A percentile compares a stretch with the other conserved stretches of the same genome.
These are phyloP conservation scores for Choanephora cucurbitarum DNA, from an alignment of 371 early-diverging fungal species.

Conservation along the genomic window DNA sequence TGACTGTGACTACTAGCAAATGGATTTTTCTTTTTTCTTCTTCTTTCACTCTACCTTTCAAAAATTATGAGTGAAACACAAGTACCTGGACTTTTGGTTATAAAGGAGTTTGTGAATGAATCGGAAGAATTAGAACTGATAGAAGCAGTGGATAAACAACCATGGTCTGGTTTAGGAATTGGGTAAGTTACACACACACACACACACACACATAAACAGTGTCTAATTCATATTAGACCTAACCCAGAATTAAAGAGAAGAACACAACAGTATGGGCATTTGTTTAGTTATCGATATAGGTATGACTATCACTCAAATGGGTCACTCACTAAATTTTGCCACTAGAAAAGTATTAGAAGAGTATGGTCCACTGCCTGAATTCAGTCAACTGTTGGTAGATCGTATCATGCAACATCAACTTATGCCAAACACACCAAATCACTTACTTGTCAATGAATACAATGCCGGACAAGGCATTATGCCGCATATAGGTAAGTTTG, in stretches of 20 bases:
- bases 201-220: neutral
- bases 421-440: conserved; percentile 55
- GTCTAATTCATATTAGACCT: conserved; percentile 35
- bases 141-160: conserved; percentile 20
- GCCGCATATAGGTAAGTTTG: conserved; percentile 50
- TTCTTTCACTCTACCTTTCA: conserved; percentile 4
- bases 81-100: conserved; percentile 36
- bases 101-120: conserved; percentile 35
- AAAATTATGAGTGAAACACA: conserved; percentile 20
- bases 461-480: conserved; percentile 71
- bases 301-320: no score
- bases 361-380: conserved; percentile 59
- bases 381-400: conserved; percentile 39
- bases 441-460: conserved; percentile 74
- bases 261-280: conserved; percentile 76
- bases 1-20: neutral
- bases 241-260: conserved; percentile 75
- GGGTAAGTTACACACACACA: conserved; percentile 33
- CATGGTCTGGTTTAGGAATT: conserved; percentile 50
- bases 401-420: conserved; percentile 45
- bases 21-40: conserved; percentile 5
- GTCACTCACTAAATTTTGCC: no score
- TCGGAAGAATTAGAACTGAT: conserved; percentile 36
- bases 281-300: conserved; percentile 72
- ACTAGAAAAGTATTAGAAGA: conserved; percentile 56